These are phyloP conservation scores for Tetraselmis chui DNA, from an alignment of 139 green algal species.

Conservation along the genomic window DNA sequence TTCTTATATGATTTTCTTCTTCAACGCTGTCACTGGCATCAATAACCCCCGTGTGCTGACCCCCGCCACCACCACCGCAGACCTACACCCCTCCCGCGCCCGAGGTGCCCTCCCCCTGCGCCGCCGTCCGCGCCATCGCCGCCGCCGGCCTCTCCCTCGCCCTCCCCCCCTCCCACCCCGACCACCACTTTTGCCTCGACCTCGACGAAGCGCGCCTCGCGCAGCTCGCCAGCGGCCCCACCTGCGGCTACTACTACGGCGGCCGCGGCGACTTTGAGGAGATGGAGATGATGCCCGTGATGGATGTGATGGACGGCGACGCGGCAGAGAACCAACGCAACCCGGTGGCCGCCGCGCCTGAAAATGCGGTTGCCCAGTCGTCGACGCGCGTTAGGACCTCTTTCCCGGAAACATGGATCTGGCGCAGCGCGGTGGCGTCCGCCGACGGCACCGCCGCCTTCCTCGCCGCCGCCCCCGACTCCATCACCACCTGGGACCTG, in stretches of 20 bases:
- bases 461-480: conserved; percentile 9
- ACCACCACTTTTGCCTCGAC: neutral
- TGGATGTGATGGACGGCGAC: neutral
- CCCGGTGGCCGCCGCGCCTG: neutral
- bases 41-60: neutral
- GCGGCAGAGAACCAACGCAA: neutral
- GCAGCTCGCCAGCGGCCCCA: neutral
- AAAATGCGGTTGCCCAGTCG: neutral
- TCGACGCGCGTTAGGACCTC: neutral
- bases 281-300: neutral
- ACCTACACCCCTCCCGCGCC: neutral
- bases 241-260: neutral
- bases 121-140: neutral
- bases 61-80: neutral
- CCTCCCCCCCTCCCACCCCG: neutral
- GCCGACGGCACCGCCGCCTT: neutral
- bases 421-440: neutral
- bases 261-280: conserved; percentile 1
- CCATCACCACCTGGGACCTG: conserved; percentile 21
- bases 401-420: conserved; percentile 23
- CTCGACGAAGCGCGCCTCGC: neutral
- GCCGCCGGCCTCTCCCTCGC: neutral
- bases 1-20: no score
- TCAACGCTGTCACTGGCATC: no score
- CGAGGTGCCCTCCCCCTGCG: neutral